These are phyloP conservation scores for Epicoccum sorghinum DNA, from an alignment of 2,329 filamentous ascomycete species.

Conservation along the genomic window DNA sequence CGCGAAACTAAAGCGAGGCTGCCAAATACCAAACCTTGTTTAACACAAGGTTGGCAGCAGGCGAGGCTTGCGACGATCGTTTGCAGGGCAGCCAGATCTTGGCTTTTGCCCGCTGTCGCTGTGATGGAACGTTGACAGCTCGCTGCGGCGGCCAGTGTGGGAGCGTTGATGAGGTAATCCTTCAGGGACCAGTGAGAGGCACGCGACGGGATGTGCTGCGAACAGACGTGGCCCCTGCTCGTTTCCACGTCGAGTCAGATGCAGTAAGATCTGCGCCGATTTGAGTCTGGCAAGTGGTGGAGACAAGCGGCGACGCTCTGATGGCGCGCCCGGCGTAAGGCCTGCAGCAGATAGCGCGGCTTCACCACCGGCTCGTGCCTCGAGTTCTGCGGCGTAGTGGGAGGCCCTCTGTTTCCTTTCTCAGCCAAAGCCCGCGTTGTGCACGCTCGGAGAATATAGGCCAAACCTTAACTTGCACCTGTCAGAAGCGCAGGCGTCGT, in stretches of 20 bases:
- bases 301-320: slow-evolving; percentile 24
- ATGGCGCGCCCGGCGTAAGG: slow-evolving; percentile 24
- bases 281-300: slow-evolving; percentile 31
- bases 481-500: slow-evolving; percentile 43
- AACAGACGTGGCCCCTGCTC: slow-evolving; percentile 34
- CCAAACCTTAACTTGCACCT: slow-evolving; percentile 47
- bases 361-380: slow-evolving; percentile 46
- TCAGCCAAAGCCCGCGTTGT: slow-evolving; percentile 35
- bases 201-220: slow-evolving; percentile 32
- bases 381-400: slow-evolving; percentile 39
- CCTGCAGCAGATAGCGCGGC: slow-evolving; percentile 38
- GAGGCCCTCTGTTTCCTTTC: slow-evolving; percentile 36
- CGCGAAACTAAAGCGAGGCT: slow-evolving; percentile 21
- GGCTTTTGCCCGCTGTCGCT: slow-evolving; percentile 26
- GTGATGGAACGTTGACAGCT: slow-evolving; percentile 41
- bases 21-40: slow-evolving; percentile 17
- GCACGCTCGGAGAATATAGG: slow-evolving; percentile 47
- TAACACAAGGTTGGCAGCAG: slow-evolving; percentile 10
- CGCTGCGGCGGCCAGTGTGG: slow-evolving; percentile 34
- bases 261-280: slow-evolving; percentile 39
- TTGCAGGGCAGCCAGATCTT: slow-evolving; percentile 26
- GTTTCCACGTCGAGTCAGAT: slow-evolving; percentile 42
- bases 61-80: slow-evolving; percentile 26
- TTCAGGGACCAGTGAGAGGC: slow-evolving; percentile 15
- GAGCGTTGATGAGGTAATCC: slow-evolving; percentile 35